Base-by-base conservation (phyloP, 768 basidiomycete genomes). In the Hirschioporus abietinus region DNA sequence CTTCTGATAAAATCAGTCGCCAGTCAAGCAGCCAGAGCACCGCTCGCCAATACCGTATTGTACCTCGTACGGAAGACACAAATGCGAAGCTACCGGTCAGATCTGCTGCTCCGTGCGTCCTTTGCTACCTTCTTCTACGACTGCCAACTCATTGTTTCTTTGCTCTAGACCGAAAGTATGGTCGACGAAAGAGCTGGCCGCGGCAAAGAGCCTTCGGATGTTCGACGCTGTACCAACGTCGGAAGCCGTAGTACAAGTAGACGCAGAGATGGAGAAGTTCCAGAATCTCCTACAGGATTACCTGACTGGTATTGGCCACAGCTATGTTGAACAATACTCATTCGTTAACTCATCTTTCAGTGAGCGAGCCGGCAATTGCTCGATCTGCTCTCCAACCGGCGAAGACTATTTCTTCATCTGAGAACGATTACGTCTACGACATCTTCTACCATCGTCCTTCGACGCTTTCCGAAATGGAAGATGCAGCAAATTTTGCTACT, bases 361-460 rank as follows among this genome's bases (percentile, higher is more conserved):
- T 58, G 63, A 42, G 23, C 52, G 42, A 57, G 42, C 58, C 60
- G n/a, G 59, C 67, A 23, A 66, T 60, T 36, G 36, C 63, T 58
- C 24, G 26, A 17, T 34, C 65, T 20, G 20, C 17, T 6, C 27
- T 7, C 35, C 65, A 20, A 25, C 62, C 24, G 58, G 24, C n/a
- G 42, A 67, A 18, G 42, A 64, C 12, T 7, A 15, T 52, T 1
- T 1, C 42, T 15, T 34, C 30, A 2, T 61, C 60, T 34, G 74
- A 75, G 4, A 82, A 82, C 27, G 92, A 92, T 70, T 93, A 91
- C 69, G 92, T 93, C 25, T 93, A 88, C 86, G 92, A 93, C 71
- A 85, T 93, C 24, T 93, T 92, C 72, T 92, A 91, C 70, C 89
- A 89, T 69, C 81, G 87, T 25, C 87, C 88, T 0, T 81, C 82